A percentile compares a stretch with the other conserved stretches of the same genome.
Evolutionary conservation across 441 rosid genomes (phyloP).

Genomic region (Viola pubescens): DNA sequence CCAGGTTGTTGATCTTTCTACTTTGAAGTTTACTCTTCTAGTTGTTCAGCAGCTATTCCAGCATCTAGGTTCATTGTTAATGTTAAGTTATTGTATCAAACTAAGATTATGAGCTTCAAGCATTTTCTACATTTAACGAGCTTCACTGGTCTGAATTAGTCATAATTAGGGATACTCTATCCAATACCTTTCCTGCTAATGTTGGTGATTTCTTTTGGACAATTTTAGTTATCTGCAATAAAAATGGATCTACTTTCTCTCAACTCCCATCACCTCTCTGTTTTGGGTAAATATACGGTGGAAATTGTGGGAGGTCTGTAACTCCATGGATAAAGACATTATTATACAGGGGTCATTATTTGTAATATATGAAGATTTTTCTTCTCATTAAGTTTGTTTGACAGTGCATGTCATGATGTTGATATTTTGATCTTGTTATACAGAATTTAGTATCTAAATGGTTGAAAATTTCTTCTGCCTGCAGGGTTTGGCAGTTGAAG

Average conservation of each 20-base stretch:
- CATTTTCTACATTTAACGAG: too few relatives aligned
- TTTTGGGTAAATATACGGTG: not conserved
- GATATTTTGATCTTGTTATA: slow-evolving; percentile 12
- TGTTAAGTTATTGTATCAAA: too few relatives aligned
- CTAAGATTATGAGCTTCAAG: too few relatives aligned
- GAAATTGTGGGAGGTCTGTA: too few relatives aligned
- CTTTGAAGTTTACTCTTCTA: slow-evolving; percentile 4
- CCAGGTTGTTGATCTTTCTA: slow-evolving; percentile 37
- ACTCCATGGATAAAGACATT: too few relatives aligned
- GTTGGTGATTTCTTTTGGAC: too few relatives aligned
- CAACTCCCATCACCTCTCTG: not conserved
- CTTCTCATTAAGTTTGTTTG: not conserved
- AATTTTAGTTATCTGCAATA: too few relatives aligned
- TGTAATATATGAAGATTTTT: not conserved
- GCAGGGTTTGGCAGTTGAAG: slow-evolving; percentile 61
- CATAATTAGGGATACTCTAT: too few relatives aligned
- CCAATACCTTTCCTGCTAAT: too few relatives aligned
- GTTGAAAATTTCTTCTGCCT: slow-evolving; percentile 16
- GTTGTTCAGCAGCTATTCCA: not conserved
- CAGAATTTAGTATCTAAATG: slow-evolving; percentile 11
- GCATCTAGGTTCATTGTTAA: too few relatives aligned
- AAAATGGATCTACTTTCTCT: not conserved
- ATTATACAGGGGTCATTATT: not conserved
- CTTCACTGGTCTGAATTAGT: too few relatives aligned
- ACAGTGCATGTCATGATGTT: slow-evolving; percentile 4